Percentiles rank a stretch among this genome's conserved stretches.
phyloP scores from a whole-genome alignment of 257 asterid species.

The Solanum okadae region DNA sequence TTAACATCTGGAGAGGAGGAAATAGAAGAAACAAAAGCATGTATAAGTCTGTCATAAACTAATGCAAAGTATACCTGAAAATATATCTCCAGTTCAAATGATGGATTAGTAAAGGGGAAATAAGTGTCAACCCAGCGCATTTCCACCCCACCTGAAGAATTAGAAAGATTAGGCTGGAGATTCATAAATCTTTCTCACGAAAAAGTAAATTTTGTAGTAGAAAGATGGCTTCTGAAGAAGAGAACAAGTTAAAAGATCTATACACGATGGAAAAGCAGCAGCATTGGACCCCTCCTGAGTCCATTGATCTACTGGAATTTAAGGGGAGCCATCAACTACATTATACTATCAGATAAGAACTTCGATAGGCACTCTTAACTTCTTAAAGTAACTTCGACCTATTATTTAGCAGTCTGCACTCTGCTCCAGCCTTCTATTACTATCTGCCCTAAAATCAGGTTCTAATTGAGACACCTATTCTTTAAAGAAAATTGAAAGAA shows the following conservation, averaged over 20 bases:
- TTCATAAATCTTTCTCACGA: background rate
- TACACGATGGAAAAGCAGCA: background rate
- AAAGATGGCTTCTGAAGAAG: background rate
- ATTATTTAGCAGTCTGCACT: background rate
- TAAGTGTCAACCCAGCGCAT: constrained; percentile 99
- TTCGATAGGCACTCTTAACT: background rate
- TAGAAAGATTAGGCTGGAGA: constrained; percentile 5
- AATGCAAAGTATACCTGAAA: constrained; percentile 51
- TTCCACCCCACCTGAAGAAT: constrained; percentile 69
- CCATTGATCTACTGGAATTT: background rate
- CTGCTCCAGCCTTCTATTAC: background rate
- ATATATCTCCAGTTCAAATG: constrained; percentile 87
- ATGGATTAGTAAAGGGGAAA: constrained; percentile 91
- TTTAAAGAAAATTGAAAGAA: background rate
- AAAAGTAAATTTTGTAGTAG: background rate
- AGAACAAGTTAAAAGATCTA: background rate
- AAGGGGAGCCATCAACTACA: background rate
- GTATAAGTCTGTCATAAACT: background rate
- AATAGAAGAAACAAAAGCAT: background rate
- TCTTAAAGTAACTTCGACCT: background rate
- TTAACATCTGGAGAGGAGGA: background rate
- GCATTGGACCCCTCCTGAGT: background rate
- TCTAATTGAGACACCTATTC: background rate
- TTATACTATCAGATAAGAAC: background rate
- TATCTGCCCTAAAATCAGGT: background rate